Evolutionary conservation across 495 filamentous ascomycete species (phyloP).

Genomic region (Penicillium steckii): DNA sequence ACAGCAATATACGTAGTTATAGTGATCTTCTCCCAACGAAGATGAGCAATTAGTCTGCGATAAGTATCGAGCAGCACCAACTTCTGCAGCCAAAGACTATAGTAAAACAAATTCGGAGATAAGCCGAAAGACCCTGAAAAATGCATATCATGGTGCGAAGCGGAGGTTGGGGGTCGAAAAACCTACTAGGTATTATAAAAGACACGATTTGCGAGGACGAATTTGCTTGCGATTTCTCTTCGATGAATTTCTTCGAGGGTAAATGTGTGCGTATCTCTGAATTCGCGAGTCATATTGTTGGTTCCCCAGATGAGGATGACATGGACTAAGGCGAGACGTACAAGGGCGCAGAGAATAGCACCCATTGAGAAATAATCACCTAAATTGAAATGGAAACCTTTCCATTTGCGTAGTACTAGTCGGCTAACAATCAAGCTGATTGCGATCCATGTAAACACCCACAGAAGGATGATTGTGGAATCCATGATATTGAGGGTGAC

Average conservation of each 20-base stretch:
- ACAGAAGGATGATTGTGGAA: constrained; percentile 26
- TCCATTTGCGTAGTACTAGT: constrained; percentile 20
- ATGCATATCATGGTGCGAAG: too few relatives aligned
- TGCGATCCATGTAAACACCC: constrained; percentile 29
- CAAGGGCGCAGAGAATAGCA: constrained; percentile 21
- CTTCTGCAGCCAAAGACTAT: constrained; percentile 43
- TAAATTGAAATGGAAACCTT: constrained; percentile 19
- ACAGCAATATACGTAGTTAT: constrained; percentile 30
- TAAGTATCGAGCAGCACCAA: constrained; percentile 42
- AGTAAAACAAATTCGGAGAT: too few relatives aligned
- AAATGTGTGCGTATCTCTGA: constrained; percentile 21
- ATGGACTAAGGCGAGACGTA: constrained; percentile 28
- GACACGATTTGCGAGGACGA: constrained; percentile 24
- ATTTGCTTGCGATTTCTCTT: constrained; percentile 30
- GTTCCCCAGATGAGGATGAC: constrained; percentile 35
- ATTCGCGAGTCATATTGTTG: constrained; percentile 27
- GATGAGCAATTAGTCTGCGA: constrained; percentile 33
- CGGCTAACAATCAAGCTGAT: constrained; percentile 23
- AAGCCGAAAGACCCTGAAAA: too few relatives aligned
- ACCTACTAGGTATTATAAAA: constrained; percentile 36
- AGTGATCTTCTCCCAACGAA: constrained; percentile 31
- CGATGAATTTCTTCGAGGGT: constrained; percentile 27
- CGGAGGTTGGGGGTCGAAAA: too few relatives aligned
- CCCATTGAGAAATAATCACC: constrained; percentile 32
- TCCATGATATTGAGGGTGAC: not conserved